phyloP scores from a whole-genome alignment of 2,329 filamentous ascomycete species.

The Paramyrothecium roridum region DNA sequence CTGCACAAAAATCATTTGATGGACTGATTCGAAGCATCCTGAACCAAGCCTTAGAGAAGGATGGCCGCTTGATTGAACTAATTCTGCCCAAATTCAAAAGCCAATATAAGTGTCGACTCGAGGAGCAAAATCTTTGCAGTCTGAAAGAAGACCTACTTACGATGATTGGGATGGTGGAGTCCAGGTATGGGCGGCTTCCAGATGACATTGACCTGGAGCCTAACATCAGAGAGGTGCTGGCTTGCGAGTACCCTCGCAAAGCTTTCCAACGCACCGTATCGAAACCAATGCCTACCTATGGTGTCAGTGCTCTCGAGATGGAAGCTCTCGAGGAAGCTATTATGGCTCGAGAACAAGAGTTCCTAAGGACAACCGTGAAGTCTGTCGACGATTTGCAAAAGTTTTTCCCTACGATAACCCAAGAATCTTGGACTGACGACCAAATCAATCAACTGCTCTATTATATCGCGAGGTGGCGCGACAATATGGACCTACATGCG shows the following conservation, averaged over 20 bases:
- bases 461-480: no score
- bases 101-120: not conserved
- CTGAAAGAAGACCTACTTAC: not conserved
- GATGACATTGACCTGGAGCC: not conserved
- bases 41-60: not conserved
- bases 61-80: not conserved
- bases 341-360: not conserved
- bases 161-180: not conserved
- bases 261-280: not conserved
- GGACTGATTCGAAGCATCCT: not conserved
- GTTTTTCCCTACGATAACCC: no score
- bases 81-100: not conserved
- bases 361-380: no score
- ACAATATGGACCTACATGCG: no score
- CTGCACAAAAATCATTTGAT: not conserved
- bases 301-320: not conserved
- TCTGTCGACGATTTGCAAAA: no score
- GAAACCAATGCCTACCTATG: not conserved
- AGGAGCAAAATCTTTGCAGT: not conserved
- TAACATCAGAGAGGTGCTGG: not conserved
- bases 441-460: no score
- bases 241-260: not conserved
- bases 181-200: not conserved
- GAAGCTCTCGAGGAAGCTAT: not conserved
- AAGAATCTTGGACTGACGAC: no score